Base-by-base conservation (phyloP, 2,329 filamentous ascomycete genomes). In the Cytospora chrysosperma region DNA sequence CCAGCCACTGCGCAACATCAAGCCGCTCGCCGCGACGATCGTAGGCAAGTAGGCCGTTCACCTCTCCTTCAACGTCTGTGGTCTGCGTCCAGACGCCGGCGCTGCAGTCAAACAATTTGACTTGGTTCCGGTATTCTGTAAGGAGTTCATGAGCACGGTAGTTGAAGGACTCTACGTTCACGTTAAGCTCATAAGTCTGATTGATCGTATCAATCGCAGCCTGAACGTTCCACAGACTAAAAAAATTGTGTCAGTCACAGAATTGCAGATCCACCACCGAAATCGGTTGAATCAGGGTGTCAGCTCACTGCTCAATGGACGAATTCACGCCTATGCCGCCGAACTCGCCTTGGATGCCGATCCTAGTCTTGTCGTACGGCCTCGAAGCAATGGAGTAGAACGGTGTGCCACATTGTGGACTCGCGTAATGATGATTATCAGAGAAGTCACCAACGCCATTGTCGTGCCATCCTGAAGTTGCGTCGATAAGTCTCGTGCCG, bases 1-100 rank as follows among this genome's bases (percentile, higher is more conserved):
- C 71, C 69, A 78, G 80, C 88, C 88, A 90, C 74, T 86, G 82
- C 9, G 75, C 72, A 47, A 77, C 74, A 63, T 90, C 76, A 5
- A 84, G 81, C 0, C 88, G 77, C 37, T 88, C 71, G 0, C 88
- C 63, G 0, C 87, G 78, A 1, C 88, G 82, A 72, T 91, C 88
- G 68, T 90, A 90, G 0, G 88, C 90, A 68, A 90, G 72, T 62
- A 92, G 76, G 0, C 89, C 89, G 68, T 91, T 92, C 10, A 91
- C 86, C 72, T 91, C 89, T 5, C 88, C 88, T 71, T 91, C 88
- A 0, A 91, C 88, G 68, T 91, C 89, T 0, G 86, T 89, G 0
- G 88, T 91, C 76, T 91, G 88, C 0, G 89, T 91, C 82, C 87
- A 91, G 0, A 91, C 82, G 13, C 83, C 89, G 0, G 85, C 88